Conservation (phyloP, 2,329 filamentous ascomycete genomes). For the Calonectria pauciramosa region DNA sequence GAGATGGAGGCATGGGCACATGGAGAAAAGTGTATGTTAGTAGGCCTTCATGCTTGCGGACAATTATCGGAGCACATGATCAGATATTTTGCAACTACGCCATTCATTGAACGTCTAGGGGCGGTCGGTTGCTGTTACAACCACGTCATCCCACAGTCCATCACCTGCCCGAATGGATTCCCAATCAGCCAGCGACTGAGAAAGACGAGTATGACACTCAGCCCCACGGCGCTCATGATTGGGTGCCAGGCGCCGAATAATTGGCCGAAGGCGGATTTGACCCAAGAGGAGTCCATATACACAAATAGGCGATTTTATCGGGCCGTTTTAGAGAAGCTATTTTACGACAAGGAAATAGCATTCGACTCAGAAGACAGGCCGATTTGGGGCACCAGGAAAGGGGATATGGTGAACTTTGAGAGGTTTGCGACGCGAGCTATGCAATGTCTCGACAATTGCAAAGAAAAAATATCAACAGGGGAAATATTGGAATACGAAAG, state of each 20-base stretch:
- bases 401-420: slow-evolving; percentile 43
- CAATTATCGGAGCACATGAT: slow-evolving; percentile 52
- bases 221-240: slow-evolving; percentile 50
- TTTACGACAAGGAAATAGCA: slow-evolving; percentile 43
- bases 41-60: slow-evolving; percentile 51
- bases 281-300: slow-evolving; percentile 35
- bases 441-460: slow-evolving; percentile 38
- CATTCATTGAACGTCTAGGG: slow-evolving; percentile 41
- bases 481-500: slow-evolving; percentile 45
- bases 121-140: slow-evolving; percentile 52
- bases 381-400: slow-evolving; percentile 50
- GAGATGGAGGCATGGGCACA: slow-evolving; percentile 46
- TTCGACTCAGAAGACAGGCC: slow-evolving; percentile 30
- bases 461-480: slow-evolving; percentile 23
- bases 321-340: slow-evolving; percentile 44
- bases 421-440: slow-evolving; percentile 46
- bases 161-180: slow-evolving; percentile 53
- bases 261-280: slow-evolving; percentile 43
- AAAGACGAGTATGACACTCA: slow-evolving; percentile 38
- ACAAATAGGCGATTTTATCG: slow-evolving; percentile 46
- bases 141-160: slow-evolving; percentile 49
- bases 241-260: slow-evolving; percentile 51
- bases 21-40: slow-evolving; percentile 47
- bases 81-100: slow-evolving; percentile 42
- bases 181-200: slow-evolving; percentile 53